phyloP scores from a whole-genome alignment of 23 red algal species.

The Gracilaria gracilis region DNA sequence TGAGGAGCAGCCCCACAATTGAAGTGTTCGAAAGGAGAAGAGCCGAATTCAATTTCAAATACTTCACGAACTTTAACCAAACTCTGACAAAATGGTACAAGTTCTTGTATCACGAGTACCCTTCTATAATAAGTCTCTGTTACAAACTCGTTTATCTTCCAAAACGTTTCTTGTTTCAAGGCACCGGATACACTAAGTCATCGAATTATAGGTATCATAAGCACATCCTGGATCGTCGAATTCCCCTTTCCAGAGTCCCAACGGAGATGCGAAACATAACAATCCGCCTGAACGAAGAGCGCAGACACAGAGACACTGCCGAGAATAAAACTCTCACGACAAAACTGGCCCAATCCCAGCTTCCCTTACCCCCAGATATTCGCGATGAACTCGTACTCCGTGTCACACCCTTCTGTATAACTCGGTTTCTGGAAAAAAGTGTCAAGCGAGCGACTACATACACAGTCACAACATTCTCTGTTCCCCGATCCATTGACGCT shows the following conservation, averaged over 20 bases:
- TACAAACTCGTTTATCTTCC: not conserved
- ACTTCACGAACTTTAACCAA: not conserved
- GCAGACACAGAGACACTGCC: not conserved
- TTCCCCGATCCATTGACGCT: not conserved
- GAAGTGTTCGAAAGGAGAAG: not conserved
- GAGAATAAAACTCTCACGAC: not conserved
- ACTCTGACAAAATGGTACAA: not conserved
- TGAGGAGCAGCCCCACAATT: not conserved
- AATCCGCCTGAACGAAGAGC: not conserved
- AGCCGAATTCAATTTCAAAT: not conserved
- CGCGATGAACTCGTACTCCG: not conserved
- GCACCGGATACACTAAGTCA: slow-evolving; percentile 8
- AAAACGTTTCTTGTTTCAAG: slow-evolving; percentile 13
- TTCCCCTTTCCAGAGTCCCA: not conserved
- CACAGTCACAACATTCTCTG: not conserved
- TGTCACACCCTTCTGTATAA: not conserved
- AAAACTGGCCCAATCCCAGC: not conserved
- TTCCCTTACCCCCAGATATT: not conserved
- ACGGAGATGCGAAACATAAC: not conserved
- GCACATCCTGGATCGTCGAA: not conserved
- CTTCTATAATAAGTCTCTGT: not conserved
- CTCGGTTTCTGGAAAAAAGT: not conserved
- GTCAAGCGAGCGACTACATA: not conserved
- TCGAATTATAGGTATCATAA: not conserved
- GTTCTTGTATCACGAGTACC: not conserved